phyloP scores from a whole-genome alignment of 208 protist species.

The Leishmania turanica region DNA sequence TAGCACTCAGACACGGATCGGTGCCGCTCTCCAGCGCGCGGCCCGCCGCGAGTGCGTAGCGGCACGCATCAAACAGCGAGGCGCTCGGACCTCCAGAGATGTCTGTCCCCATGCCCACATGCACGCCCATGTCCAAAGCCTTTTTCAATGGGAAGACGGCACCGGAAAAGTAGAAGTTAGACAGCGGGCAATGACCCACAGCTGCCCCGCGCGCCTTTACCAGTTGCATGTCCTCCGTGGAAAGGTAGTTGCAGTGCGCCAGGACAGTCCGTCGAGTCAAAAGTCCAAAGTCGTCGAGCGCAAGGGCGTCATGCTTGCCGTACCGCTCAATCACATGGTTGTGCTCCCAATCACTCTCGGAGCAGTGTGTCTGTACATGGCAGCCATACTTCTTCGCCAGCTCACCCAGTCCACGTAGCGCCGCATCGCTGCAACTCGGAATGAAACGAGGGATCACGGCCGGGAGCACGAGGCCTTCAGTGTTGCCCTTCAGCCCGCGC shows the following conservation, averaged over 20 bases:
- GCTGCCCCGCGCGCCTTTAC: conserved; percentile 56
- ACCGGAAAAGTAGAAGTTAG: conserved; percentile 91
- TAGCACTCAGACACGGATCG: conserved; percentile 27
- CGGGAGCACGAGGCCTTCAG: conserved; percentile 64
- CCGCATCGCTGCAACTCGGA: conserved; percentile 85
- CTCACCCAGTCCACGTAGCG: conserved; percentile 80
- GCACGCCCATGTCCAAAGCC: conserved; percentile 68
- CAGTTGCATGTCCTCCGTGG: conserved; percentile 79
- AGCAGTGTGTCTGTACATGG: conserved; percentile 81
- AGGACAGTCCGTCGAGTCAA: conserved; percentile 83
- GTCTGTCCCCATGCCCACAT: conserved; percentile 95
- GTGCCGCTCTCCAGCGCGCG: conserved; percentile 62
- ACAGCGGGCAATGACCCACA: conserved; percentile 93
- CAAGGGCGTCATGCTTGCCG: conserved; percentile 84
- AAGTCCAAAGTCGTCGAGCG: conserved; percentile 85
- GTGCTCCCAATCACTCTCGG: conserved; percentile 91
- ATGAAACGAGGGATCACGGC: conserved; percentile 95
- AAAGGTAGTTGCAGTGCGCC: conserved; percentile 91
- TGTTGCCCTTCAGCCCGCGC: conserved; percentile 49
- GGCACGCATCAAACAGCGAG: conserved; percentile 87
- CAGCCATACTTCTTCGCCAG: conserved; percentile 75
- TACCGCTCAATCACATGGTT: conserved; percentile 86
- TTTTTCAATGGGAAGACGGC: conserved; percentile 74
- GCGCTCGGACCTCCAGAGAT: conserved; percentile 88
- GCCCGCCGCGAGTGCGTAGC: conserved; percentile 72